Evolutionary conservation across 768 basidiomycete species (phyloP).

Genomic region (Pleurotus pulmonarius): DNA sequence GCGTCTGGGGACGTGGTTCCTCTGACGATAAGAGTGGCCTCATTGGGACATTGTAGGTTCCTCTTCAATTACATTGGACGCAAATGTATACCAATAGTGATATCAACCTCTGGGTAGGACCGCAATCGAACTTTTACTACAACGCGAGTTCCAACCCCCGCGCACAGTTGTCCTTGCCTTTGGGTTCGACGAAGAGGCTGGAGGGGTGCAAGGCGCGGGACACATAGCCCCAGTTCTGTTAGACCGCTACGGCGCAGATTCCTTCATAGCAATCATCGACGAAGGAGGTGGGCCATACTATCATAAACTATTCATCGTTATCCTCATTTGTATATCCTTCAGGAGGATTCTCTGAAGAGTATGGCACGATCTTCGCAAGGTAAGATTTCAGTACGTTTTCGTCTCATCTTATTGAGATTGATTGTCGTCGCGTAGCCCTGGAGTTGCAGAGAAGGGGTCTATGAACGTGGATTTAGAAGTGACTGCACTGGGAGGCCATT

Average conservation of each 20-base stretch:
- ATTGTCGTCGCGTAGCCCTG: constrained; percentile 32
- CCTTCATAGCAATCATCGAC: constrained; percentile 78
- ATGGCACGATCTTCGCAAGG: constrained; percentile 53
- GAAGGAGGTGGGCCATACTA: constrained; percentile 65
- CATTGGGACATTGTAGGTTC: constrained; percentile 56
- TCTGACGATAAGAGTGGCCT: constrained; percentile 73
- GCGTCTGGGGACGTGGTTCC: constrained; percentile 75
- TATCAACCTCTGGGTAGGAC: constrained; percentile 22
- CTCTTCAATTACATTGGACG: neutral
- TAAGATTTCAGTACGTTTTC: neutral
- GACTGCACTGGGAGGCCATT: constrained; percentile 75
- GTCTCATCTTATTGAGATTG: neutral
- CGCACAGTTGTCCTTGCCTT: constrained; percentile 61
- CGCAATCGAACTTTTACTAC: constrained; percentile 61
- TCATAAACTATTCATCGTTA: neutral
- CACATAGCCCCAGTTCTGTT: constrained; percentile 45
- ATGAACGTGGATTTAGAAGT: constrained; percentile 61
- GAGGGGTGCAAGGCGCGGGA: constrained; percentile 55
- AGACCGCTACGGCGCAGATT: constrained; percentile 62
- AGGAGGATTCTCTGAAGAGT: constrained; percentile 43
- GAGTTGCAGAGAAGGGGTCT: constrained; percentile 72
- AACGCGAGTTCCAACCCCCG: constrained; percentile 57
- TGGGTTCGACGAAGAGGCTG: constrained; percentile 77
- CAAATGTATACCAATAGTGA: too few species aligned
- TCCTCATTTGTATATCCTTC: neutral